Evolutionary conservation across 345 rosid species (phyloP).

Genomic region (Linum lewisii): DNA sequence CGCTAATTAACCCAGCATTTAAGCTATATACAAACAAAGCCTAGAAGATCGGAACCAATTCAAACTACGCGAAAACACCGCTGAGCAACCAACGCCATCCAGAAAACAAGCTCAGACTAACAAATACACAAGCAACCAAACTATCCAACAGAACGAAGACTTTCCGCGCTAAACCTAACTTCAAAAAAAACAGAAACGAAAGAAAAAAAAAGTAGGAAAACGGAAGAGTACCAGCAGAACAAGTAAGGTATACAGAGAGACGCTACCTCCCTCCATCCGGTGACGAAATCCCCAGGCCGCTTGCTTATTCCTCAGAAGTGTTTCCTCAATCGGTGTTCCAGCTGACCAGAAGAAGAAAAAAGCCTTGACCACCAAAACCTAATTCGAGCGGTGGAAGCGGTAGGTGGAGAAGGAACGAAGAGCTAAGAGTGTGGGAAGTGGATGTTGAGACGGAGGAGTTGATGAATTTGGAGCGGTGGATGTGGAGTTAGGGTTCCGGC

Average conservation of each 20-base stretch:
- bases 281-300: constrained; percentile 46
- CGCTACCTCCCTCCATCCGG: constrained; percentile 99
- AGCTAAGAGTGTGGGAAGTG: constrained; percentile 5
- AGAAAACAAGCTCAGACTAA: not conserved
- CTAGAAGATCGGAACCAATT: too few relatives aligned
- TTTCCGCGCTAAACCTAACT: not conserved
- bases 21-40: too few relatives aligned
- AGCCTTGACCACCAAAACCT: not conserved
- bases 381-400: not conserved
- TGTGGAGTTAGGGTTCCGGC: constrained; percentile 76
- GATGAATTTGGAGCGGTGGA: constrained; percentile 20
- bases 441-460: constrained; percentile 36
- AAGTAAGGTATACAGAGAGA: constrained; percentile 64
- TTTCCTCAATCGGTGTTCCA: constrained; percentile 46
- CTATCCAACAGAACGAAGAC: not conserved
- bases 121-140: too few relatives aligned
- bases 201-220: constrained; percentile 35
- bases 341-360: constrained; percentile 17
- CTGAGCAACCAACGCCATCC: too few relatives aligned
- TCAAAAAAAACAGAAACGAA: not conserved
- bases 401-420: constrained; percentile 1
- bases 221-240: constrained; percentile 61
- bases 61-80: too few relatives aligned
- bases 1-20: too few relatives aligned
- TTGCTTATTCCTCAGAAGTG: constrained; percentile 43